Evolutionary conservation across 345 rosid species (phyloP), one percentile per base, ranked within the genome.

Genomic region (Melaleuca quinquenervia): DNA sequence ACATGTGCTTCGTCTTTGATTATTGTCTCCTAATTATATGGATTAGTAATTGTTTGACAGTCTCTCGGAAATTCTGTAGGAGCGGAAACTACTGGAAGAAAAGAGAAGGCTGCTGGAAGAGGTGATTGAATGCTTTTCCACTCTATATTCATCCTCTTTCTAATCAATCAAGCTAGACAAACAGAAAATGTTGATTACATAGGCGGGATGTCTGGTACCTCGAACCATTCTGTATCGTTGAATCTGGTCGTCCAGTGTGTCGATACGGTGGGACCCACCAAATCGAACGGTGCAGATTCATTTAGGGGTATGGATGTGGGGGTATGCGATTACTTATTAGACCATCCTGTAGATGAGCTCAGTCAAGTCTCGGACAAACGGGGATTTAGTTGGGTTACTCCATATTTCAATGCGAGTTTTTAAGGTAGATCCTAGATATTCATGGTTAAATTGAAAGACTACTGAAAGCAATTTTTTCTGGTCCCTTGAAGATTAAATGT

Each of bases 81-180:
- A 83, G 85, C 83, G 83, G 29, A 86, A 52, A 49, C 82, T 86
- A 52, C 58, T 86, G 29, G 85, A 83, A 86, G 85, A 50, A 22
- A 86, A 83, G 60, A 62, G 26, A 44, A 62, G 41, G 58, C 75
- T 83, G 7, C 70, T 56, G 6, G 58, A 26, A 64, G 83, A 83
- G 88, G 88, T 86, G 80, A 70, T 36, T 70, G 21, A 36, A 36
- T 70, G 48, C 80, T 70, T 36, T 70, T 70, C 80, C 48, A 32
- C 80, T 70, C 80, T 70, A 36, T 9, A 36, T 36, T 70, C 3
- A 36, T 70, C 80, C 80, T 70, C 48, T 70, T 70, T 70, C 36
- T 41, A 2, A 70, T 70, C 80, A 36, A 70, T 70, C 80, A 4
- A 36, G 80, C 45, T 70, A 70, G 12, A 0, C 80, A 36, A 16